Evolutionary conservation across 148 eudicot species (phyloP).

Genomic region (Vaccinium corymbosum): DNA sequence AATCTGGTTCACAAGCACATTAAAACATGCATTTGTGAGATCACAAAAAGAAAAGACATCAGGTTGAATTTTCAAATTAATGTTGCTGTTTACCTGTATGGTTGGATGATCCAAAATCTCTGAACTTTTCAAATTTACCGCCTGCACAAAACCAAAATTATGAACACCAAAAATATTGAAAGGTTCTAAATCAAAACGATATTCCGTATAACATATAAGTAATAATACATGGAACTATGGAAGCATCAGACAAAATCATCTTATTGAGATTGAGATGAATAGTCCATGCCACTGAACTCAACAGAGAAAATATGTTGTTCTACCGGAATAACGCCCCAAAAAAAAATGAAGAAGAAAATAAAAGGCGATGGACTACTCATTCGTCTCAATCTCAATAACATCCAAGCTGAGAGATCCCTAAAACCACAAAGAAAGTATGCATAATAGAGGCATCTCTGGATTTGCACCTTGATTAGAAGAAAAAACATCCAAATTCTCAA

Average conservation of each 20-base stretch:
- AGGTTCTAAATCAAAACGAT: constrained; percentile 9
- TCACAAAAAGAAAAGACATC: constrained; percentile 6
- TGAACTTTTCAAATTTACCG: constrained; percentile 85
- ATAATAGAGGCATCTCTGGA: not conserved
- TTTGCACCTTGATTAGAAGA: too few relatives aligned
- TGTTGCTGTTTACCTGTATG: constrained; percentile 51
- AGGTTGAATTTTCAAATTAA: constrained; percentile 5
- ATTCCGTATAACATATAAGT: not conserved
- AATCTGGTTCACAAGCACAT: constrained; percentile 49
- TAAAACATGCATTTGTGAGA: constrained; percentile 8
- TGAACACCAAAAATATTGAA: constrained; percentile 22
- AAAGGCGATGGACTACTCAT: too few relatives aligned
- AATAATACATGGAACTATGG: not conserved
- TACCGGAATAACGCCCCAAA: too few relatives aligned
- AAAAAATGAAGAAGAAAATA: too few relatives aligned
- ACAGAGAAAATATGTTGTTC: too few relatives aligned
- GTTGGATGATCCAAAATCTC: constrained; percentile 72
- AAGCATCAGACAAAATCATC: not conserved
- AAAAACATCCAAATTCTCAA: not conserved
- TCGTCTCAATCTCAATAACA: too few relatives aligned
- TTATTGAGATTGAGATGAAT: not conserved
- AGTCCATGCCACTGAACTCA: not conserved
- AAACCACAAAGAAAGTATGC: not conserved
- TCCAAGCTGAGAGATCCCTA: not conserved
- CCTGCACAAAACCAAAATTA: constrained; percentile 57